Evolutionary conservation across 139 green algal species (phyloP).

Genomic region (Edaphochlamys debaryana): DNA sequence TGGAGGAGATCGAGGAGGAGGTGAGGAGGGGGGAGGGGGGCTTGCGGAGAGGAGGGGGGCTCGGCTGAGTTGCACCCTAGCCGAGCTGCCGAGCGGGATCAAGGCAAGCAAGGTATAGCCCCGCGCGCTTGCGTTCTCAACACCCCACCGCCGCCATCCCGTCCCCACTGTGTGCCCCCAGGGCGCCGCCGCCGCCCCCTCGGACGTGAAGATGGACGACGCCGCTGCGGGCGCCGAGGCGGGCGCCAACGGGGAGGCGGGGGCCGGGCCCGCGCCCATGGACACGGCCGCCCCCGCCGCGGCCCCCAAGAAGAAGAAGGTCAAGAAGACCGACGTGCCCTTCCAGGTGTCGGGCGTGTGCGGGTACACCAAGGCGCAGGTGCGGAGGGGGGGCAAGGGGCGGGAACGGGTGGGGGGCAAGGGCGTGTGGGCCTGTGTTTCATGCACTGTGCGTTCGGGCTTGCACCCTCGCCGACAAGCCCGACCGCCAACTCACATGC

Average conservation of each 20-base stretch:
- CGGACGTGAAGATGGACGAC: constrained; percentile 53
- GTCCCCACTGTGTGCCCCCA: background rate
- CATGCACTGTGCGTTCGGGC: too few species aligned
- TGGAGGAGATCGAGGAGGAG: constrained; percentile 89
- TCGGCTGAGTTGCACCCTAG: too few species aligned
- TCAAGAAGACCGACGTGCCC: constrained; percentile 72
- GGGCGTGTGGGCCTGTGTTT: too few species aligned
- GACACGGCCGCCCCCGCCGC: constrained; percentile 54
- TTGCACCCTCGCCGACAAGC: too few species aligned
- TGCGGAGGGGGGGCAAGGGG: too few species aligned
- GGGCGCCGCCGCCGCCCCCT: background rate
- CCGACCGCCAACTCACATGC: too few species aligned
- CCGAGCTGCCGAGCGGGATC: too few species aligned
- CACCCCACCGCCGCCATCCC: too few species aligned
- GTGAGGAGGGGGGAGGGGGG: background rate
- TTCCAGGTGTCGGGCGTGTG: constrained; percentile 23
- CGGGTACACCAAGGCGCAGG: constrained; percentile 23
- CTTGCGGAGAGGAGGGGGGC: background rate
- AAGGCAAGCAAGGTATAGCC: too few species aligned
- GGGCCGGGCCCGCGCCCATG: constrained; percentile 59
- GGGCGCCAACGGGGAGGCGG: constrained; percentile 10
- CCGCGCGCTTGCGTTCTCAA: too few species aligned
- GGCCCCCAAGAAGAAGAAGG: constrained; percentile 64
- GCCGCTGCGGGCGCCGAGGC: constrained; percentile 29
- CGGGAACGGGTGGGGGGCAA: too few species aligned